Percentiles rank a stretch among this genome's conserved stretches.
Conservation (phyloP, 352 stramenopile species). For the Pythium pyrilobum region DNA sequence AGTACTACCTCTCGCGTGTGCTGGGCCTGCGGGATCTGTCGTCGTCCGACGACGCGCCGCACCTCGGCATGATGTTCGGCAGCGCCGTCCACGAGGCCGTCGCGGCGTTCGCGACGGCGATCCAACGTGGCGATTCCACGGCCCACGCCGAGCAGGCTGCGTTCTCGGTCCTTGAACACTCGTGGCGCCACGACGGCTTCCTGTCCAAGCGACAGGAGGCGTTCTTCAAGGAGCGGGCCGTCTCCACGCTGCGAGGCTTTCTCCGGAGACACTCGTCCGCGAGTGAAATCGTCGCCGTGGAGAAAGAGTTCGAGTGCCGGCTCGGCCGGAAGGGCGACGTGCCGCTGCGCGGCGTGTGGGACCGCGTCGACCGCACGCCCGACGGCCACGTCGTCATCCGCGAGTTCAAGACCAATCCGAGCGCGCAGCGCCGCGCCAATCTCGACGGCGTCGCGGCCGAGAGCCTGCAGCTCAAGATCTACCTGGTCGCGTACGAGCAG, state of each 20-base stretch:
- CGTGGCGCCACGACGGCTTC: constrained; percentile 10
- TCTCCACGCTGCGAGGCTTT: constrained; percentile 38
- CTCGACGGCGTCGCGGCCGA: constrained; percentile 44
- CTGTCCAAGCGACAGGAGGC: constrained; percentile 10
- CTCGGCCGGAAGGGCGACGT: constrained; percentile 41
- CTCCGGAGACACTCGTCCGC: constrained; percentile 19
- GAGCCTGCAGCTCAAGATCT: constrained; percentile 81
- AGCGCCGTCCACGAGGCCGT: constrained; percentile 66
- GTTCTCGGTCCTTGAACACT: neutral
- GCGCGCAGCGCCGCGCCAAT: constrained; percentile 33
- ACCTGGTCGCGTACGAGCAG: constrained; percentile 70
- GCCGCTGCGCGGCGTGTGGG: constrained; percentile 62
- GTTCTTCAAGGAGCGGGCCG: constrained; percentile 35
- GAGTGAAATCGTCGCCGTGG: constrained; percentile 45
- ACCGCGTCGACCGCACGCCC: constrained; percentile 52
- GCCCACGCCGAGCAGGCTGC: neutral
- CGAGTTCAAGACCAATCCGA: constrained; percentile 84
- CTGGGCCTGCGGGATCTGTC: constrained; percentile 14
- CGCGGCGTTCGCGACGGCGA: constrained; percentile 33
- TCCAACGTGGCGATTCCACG: neutral
- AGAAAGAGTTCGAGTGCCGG: constrained; percentile 55
- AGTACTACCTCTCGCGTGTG: constrained; percentile 69
- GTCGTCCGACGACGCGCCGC: constrained; percentile 24
- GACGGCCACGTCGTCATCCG: constrained; percentile 40
- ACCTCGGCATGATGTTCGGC: constrained; percentile 69